A percentile compares a stretch with the other conserved stretches of the same genome.
Conservation (phyloP, 2,329 filamentous ascomycete genomes). For the Penicillium hordei region DNA sequence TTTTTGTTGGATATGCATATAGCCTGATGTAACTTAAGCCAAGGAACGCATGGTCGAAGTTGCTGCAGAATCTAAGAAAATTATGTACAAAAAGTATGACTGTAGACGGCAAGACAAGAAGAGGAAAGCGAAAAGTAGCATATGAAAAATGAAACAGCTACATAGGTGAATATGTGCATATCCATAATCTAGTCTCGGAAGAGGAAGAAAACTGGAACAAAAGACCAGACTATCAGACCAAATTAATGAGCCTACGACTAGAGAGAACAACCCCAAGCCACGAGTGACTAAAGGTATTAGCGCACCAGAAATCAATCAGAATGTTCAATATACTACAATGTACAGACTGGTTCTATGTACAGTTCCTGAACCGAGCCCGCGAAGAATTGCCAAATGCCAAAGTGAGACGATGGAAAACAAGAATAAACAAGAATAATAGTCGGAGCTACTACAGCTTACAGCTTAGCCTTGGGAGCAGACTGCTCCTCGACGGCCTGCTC, state of each 20-base stretch:
- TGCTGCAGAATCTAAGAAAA: neutral
- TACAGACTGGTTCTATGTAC: constrained; percentile 12
- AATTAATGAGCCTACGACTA: neutral
- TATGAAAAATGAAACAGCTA: neutral
- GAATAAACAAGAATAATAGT: neutral
- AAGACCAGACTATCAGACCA: neutral
- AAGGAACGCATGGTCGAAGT: neutral
- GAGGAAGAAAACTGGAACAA: neutral
- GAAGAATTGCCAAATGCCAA: constrained; percentile 5
- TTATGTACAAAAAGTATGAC: neutral
- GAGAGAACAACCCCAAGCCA: neutral
- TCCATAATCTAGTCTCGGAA: neutral
- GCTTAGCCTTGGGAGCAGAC: constrained; percentile 42
- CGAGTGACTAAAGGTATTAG: no score
- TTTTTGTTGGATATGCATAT: neutral
- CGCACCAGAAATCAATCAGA: neutral
- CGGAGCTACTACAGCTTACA: constrained; percentile 40
- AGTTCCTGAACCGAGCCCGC: constrained; percentile 2
- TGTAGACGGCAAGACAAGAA: neutral
- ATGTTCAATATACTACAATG: constrained; percentile 16
- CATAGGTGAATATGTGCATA: neutral
- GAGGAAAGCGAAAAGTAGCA: neutral
- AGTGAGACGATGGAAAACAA: neutral
- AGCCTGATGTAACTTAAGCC: neutral
- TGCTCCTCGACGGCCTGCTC: constrained; percentile 50